Base-by-base conservation (phyloP, 2,329 filamentous ascomycete genomes). In the Alternaria alternata region DNA sequence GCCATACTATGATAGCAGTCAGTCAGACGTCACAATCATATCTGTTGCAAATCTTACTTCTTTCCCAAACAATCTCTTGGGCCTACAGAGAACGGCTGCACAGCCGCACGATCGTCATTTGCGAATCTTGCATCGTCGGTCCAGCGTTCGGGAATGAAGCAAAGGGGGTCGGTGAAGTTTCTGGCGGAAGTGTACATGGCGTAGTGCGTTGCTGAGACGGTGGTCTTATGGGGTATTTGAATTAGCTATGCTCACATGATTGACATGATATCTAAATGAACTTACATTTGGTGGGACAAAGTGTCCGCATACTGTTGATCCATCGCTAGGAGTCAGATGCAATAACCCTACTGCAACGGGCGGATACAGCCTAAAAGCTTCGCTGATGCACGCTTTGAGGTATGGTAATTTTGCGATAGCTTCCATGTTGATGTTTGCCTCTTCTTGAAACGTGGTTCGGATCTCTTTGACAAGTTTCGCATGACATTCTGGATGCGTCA, bases 291-390 rank as follows among this genome's bases (percentile, higher is more conserved):
- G 28, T 22, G 28, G 44, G 12, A 16, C 3, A 3, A 9, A 34
- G 3, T 16, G 2, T 9, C 12, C 44, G 20, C 44, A 48, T 2
- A 48, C n/a, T 14, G 44, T 48, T 7, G 44, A 32, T 5, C 44
- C 44, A 20, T 48, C 28, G 14, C 11, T 20, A 8, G 44, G 44
- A 8, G 18, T 34, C 11, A 34, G 44, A 4, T 34, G 44, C 2
- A 78, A 72, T n/a, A 75, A 55, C 5, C 68, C 67, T 22, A 64
- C 65, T 6, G 78, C 68, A 5, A 75, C 73, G 12, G 78, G 77
- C 1, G 79, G 79, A 43, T 78, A 81, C 9, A 78, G 51, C 2
- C 68, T 56, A 2, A 72, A 51, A 1, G 54, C 48, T 53, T 81
- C 80, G 1, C 57, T 43, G 51, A 78, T 59, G 22, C 72, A 74